Evolutionary conservation across 371 early-diverging fungal genomes (phyloP).

Genomic region (Mucor mucedo): DNA sequence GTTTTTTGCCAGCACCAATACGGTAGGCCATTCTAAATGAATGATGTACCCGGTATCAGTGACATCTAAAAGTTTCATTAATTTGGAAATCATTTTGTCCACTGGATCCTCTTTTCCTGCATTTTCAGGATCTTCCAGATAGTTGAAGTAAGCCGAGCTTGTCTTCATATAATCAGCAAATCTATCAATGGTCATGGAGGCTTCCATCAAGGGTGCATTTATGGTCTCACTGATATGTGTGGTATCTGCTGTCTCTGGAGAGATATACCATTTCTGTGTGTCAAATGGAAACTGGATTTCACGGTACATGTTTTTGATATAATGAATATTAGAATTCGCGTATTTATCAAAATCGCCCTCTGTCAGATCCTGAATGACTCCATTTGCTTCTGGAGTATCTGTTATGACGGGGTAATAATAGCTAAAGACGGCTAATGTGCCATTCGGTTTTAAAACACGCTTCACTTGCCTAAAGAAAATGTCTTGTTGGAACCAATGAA

Average conservation of each 20-base stretch:
- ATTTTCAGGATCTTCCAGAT: constrained; percentile 24
- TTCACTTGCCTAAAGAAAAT: constrained; percentile 63
- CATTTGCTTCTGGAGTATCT: constrained; percentile 41
- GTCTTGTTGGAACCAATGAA: constrained; percentile 72
- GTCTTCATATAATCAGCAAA: constrained; percentile 59
- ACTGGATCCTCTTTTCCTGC: constrained; percentile 16
- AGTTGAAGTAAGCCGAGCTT: constrained; percentile 59
- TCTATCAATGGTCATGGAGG: constrained; percentile 39
- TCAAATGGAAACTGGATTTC: constrained; percentile 39
- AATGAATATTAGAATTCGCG: constrained; percentile 45
- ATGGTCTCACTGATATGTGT: constrained; percentile 19
- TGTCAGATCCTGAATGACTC: constrained; percentile 32
- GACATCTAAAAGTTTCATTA: constrained; percentile 8
- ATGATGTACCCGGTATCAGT: constrained; percentile 3
- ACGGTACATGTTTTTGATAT: constrained; percentile 41
- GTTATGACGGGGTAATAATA: constrained; percentile 57
- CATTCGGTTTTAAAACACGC: constrained; percentile 69
- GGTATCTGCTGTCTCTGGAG: constrained; percentile 25
- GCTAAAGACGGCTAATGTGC: constrained; percentile 71
- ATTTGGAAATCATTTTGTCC: constrained; percentile 13
- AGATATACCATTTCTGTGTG: constrained; percentile 43
- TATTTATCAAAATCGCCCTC: constrained; percentile 35
- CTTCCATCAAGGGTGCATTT: constrained; percentile 39
- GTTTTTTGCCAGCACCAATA: constrained; percentile 24
- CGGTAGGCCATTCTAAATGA: constrained; percentile 31